phyloP scores from a whole-genome alignment of 345 rosid species.

The Isatis tinctoria region DNA sequence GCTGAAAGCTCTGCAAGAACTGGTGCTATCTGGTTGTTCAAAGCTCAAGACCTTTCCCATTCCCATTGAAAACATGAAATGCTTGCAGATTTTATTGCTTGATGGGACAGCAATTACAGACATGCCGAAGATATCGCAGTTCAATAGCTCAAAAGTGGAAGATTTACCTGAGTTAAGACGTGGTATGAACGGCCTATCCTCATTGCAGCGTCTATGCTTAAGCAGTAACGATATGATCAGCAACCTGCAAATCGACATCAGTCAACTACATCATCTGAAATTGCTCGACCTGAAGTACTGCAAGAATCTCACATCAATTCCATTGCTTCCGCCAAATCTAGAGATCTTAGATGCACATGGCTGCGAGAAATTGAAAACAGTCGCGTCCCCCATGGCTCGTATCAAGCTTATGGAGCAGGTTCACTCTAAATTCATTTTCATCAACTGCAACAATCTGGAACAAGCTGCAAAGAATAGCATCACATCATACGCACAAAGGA shows the following conservation, averaged over 20 bases:
- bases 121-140: background rate
- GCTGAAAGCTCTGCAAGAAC: conserved; percentile 20
- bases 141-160: background rate
- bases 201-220: conserved; percentile 13
- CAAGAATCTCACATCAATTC: conserved; percentile 7
- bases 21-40: conserved; percentile 19
- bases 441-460: conserved; percentile 20
- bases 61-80: conserved; percentile 6
- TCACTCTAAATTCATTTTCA: conserved; percentile 21
- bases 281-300: conserved; percentile 5
- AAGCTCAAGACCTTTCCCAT: conserved; percentile 4
- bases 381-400: background rate
- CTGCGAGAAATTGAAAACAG: background rate
- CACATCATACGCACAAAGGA: conserved; percentile 11
- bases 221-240: background rate
- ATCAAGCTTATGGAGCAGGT: conserved; percentile 16
- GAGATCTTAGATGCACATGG: conserved; percentile 26
- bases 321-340: conserved; percentile 11
- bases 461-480: conserved; percentile 17
- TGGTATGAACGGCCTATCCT: background rate
- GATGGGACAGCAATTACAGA: conserved; percentile 13
- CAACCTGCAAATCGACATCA: background rate
- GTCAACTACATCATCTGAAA: background rate
- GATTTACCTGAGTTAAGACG: background rate
- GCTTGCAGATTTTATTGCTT: conserved; percentile 2